Percentiles rank a stretch among this genome's conserved stretches.
Evolutionary conservation across 148 eudicot species (phyloP).

Genomic region (Gaultheria prostrata): DNA sequence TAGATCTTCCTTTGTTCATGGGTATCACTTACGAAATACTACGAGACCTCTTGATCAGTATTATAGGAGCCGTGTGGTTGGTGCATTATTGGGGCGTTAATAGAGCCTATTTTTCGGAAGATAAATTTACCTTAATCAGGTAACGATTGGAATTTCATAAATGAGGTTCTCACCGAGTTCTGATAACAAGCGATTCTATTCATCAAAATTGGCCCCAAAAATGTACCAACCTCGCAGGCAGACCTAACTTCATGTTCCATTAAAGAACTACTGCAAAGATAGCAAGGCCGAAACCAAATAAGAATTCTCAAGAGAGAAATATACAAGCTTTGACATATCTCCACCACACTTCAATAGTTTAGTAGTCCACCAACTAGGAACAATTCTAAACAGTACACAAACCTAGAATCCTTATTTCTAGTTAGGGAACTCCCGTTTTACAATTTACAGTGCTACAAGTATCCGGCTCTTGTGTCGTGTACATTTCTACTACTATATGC

Average conservation of each 20-base stretch:
- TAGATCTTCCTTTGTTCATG: not conserved
- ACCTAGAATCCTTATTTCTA: conserved; percentile 6
- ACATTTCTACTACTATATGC: conserved; percentile 39
- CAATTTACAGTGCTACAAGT: conserved; percentile 29
- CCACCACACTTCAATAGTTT: not conserved
- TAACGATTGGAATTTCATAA: not conserved
- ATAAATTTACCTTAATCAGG: not conserved
- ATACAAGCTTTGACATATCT: not conserved
- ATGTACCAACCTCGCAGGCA: not conserved
- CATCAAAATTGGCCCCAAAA: not conserved
- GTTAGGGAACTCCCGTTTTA: not conserved
- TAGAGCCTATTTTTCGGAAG: not conserved
- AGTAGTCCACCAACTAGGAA: not conserved
- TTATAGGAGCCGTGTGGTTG: too few relatives aligned
- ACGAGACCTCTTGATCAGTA: not conserved
- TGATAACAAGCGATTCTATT: not conserved
- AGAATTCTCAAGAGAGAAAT: not conserved
- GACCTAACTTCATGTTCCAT: not conserved
- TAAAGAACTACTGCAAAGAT: not conserved
- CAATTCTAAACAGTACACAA: not conserved
- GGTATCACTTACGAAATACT: not conserved
- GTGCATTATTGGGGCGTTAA: too few relatives aligned
- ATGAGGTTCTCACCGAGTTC: not conserved
- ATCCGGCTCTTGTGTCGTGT: conserved; percentile 47
- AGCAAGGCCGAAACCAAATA: not conserved